Evolutionary conservation across 2,329 filamentous ascomycete species (phyloP).

Genomic region (Sclerotinia spermophila): DNA sequence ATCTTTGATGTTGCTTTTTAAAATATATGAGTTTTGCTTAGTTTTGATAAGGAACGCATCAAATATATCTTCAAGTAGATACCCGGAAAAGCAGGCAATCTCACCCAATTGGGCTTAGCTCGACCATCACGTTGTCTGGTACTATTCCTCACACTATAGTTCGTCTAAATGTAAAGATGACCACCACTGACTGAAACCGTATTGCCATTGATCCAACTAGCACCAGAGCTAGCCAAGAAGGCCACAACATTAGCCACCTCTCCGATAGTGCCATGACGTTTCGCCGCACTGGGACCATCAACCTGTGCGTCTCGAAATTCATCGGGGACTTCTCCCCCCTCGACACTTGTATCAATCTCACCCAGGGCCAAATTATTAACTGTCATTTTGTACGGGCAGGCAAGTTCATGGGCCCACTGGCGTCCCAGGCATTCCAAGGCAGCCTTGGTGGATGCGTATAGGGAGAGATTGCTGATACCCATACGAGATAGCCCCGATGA

Average conservation of each 20-base stretch:
- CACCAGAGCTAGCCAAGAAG: slow-evolving; percentile 11
- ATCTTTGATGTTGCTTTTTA: not conserved
- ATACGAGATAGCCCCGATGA: not conserved
- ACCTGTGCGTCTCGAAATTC: not conserved
- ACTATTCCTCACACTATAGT: not conserved
- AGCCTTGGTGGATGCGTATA: slow-evolving; percentile 56
- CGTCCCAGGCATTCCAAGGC: slow-evolving; percentile 58
- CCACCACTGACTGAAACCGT: slow-evolving; percentile 17
- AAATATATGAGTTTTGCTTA: not conserved
- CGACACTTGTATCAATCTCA: not conserved
- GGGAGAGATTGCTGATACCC: slow-evolving; percentile 4
- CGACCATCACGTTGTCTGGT: not conserved
- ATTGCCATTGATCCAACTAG: slow-evolving; percentile 19
- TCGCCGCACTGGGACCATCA: not conserved
- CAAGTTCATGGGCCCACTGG: slow-evolving; percentile 46
- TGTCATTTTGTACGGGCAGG: slow-evolving; percentile 13
- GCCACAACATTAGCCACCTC: slow-evolving; percentile 15
- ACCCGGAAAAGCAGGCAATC: not conserved
- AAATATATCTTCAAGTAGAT: not conserved
- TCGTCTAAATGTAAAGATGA: not conserved
- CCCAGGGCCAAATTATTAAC: slow-evolving; percentile 10
- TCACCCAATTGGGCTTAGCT: not conserved
- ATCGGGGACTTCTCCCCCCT: not conserved
- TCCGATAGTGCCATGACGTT: slow-evolving; percentile 13
- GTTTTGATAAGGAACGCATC: too few relatives aligned